These are phyloP conservation scores for Pseudopyrenochaeta lycopersici DNA, from an alignment of 2,329 filamentous ascomycete species.

Conservation along the genomic window DNA sequence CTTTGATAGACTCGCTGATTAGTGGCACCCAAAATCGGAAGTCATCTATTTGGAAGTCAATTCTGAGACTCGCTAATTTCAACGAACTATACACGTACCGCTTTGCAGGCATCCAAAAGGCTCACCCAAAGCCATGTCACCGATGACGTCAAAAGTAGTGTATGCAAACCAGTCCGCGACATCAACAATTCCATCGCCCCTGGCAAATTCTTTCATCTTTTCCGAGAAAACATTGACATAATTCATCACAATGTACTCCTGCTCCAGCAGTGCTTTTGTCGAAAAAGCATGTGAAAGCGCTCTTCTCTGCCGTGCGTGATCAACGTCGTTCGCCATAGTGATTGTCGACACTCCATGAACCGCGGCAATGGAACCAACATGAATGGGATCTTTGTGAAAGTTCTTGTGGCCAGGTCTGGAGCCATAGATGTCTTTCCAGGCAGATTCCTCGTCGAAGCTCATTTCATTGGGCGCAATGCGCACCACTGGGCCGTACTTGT, in stretches of 20 bases:
- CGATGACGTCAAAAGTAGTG: conserved; percentile 36
- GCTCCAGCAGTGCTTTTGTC: conserved; percentile 46
- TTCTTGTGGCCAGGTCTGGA: conserved; percentile 22
- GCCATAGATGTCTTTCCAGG: conserved; percentile 37
- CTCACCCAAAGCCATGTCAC: conserved; percentile 62
- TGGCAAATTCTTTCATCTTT: conserved; percentile 10
- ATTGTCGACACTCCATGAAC: conserved; percentile 25
- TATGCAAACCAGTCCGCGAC: conserved; percentile 24
- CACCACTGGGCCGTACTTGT: conserved; percentile 41
- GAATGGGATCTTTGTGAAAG: conserved; percentile 26
- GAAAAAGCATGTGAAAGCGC: conserved; percentile 48
- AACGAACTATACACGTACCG: not conserved
- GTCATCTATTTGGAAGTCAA: conserved; percentile 9
- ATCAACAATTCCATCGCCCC: conserved; percentile 15
- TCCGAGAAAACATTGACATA: conserved; percentile 8
- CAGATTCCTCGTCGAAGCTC: conserved; percentile 23
- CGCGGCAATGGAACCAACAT: conserved; percentile 23
- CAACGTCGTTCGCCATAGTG: conserved; percentile 24
- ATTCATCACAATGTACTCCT: conserved; percentile 46
- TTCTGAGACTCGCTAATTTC: not conserved
- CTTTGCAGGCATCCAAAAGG: conserved; percentile 43
- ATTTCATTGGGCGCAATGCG: conserved; percentile 32
- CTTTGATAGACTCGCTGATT: conserved; percentile 27
- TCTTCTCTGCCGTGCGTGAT: conserved; percentile 25
- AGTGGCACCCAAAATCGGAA: conserved; percentile 30